Base-by-base conservation (phyloP, 2,329 filamentous ascomycete species). In the Paecilomyces sp. region DNA sequence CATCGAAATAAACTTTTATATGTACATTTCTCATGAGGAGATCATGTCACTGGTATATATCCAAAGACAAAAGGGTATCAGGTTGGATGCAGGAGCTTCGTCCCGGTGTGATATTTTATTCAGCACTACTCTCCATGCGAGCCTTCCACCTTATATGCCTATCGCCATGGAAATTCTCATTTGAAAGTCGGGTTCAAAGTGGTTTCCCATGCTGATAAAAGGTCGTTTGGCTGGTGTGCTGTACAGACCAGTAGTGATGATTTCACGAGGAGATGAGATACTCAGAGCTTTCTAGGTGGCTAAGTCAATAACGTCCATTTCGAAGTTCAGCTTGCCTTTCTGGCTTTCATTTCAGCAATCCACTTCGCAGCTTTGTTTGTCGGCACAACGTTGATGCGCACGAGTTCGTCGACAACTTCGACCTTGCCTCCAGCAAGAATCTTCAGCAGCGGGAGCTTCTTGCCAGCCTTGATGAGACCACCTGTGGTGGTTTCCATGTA, bases 391-490 rank as follows among this genome's bases (percentile, higher is more conserved):
- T 90, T 92, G 31, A 99, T 85, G 70, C 81, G 86, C 25, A 97
- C 84, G 63, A 97, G 76, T 31, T 91, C 89, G 75, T 99, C 93
- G 54, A 96, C 86, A 9, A 99, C 82, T 76, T 96, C 92, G 6
- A 95, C 85, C 69, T 89, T 92, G 6, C 90, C 91, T 8, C 85
- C 85, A 8, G 81, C 81, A 63, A 97, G 75, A 31, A 93, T 83
- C 78, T 91, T 90, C 56, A 91, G 75, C 66, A 97, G 74, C 22
- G 85, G 80, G 64, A 94, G 82, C 71, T 93, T 94, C 83, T 90
- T 92, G 55, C 94, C 93, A 24, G 92, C 87, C 78, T 96, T 97
- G 68, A 96, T 85, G 67, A 99, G 74, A 0, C 92, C 92, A 0
- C 92, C 92, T 0, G 81, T 79, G 3, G 77, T 76, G 0, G 92